Base-by-base conservation (phyloP, 768 basidiomycete species). In the Hydnomerulius pinastri region DNA sequence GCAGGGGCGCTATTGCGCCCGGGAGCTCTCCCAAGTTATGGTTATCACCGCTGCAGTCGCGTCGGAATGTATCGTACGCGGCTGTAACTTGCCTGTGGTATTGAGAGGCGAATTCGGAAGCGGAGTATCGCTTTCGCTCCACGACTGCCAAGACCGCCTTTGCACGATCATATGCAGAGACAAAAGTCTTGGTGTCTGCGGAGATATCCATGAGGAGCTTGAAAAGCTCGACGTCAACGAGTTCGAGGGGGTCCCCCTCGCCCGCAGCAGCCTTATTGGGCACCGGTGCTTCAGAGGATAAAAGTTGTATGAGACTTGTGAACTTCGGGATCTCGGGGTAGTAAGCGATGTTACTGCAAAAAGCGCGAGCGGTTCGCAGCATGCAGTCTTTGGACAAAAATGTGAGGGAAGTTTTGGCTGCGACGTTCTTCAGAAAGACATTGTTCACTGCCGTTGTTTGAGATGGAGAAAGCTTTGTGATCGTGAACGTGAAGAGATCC, bases 401-500 rank as follows among this genome's bases (percentile, higher is more conserved):
- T 10, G 53, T 54, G 17, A 54, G 23, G 18, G 49, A 44, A 6
- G 40, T 36, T 7, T 29, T 30, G 2, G 30, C n/a, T 17, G 13
- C 4, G 2, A 54, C 25, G 24, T 54, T 46, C 23, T 28, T 20
- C 9, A 54, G 49, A 28, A 46, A 27, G 27, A 54, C 29, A 1
- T 13, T 17, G 27, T 54, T 54, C 21, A 54, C 27, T 1, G 28
- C 24, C 38, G 45, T 37, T 15, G 48, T 54, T 32, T 54, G 38
- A 7, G 28, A 15, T 30, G 6, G 29, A 0, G 53, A 30, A 12
- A 73, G 63, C 24, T 64, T 69, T 15, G 58, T 68, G 40, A 70
- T 66, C 8, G 42, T 24, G 48, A 71, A 70, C 0, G 46, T 51
- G 46, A 72, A 72, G 11, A 36, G 15, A 33, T 71, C 70, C 12